Evolutionary conservation across 192 early-diverging fungal species (phyloP), one percentile per base, ranked within the genome.

Genomic region (Cladochytrium replicatum): DNA sequence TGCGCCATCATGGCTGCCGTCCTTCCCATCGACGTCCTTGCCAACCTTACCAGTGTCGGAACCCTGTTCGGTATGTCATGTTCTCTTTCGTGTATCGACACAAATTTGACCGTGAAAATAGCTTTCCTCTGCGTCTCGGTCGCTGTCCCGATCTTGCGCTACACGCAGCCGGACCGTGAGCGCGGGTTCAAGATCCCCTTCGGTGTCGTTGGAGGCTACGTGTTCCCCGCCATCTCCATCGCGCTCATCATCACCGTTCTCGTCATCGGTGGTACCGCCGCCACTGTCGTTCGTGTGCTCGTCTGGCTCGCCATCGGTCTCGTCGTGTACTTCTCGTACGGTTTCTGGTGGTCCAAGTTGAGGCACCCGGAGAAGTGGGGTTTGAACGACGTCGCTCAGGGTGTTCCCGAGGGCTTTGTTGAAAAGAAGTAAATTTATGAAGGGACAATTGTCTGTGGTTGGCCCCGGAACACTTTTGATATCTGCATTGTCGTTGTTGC

Each of bases 121-220:
- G 83, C 86, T 1, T 93, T 90, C 66, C 78, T 88, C 52, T 54
- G 90, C 9, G 90, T 91, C 31, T 82, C 88, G 43, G 60, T 84
- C 41, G 80, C 82, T 29, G 78, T 85, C 2, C 68, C 82, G 26
- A 71, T 93, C 22, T 70, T 89, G 51, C 79, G 89, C 9, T 81
- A 49, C 32, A 85, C 78, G 8, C 71, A 85, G 39, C 82, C 86
- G 2, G 72, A 85, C 21, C 65, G 69, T 6, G 68, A 71, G 22
- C 69, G 88, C 17, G 68, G 72, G 0, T 93, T 93, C 63, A 57
- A 49, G 21, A 80, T 91, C 26, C 87, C 88, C 4, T 81, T 81
- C 38, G 72, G 66, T 41, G 7, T 7, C 8, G 48, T 68, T 24
- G 78, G 78, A 1, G 80, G 79, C 8, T 76, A 67, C 38, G 17